Evolutionary conservation across 2,329 filamentous ascomycete genomes (phyloP).

Genomic region (Monosporascus sp.): DNA sequence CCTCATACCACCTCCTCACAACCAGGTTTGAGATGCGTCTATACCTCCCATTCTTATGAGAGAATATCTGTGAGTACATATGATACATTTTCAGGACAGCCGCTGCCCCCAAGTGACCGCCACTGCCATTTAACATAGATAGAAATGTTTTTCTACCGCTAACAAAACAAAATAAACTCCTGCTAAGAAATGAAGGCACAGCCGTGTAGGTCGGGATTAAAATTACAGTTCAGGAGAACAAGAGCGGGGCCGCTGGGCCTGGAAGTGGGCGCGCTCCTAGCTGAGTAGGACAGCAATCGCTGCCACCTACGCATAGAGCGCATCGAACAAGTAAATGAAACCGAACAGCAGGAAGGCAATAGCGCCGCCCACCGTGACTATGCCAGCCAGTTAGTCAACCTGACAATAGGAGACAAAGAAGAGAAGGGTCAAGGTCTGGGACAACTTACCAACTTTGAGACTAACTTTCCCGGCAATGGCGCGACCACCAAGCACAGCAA

Average conservation of each 20-base stretch:
- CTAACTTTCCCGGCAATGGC: constrained; percentile 92
- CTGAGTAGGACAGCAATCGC: neutral
- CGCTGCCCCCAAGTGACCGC: too few relatives aligned
- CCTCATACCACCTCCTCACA: neutral
- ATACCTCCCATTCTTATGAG: too few relatives aligned
- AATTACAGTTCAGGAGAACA: neutral
- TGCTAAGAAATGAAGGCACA: neutral
- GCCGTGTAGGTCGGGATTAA: neutral
- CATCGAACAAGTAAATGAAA: constrained; percentile 84
- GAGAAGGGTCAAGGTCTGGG: neutral
- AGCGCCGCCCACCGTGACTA: constrained; percentile 89
- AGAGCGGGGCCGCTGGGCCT: neutral
- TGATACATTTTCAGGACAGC: too few relatives aligned
- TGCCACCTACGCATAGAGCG: constrained; percentile 48
- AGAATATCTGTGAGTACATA: too few relatives aligned
- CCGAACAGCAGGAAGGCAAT: constrained; percentile 87
- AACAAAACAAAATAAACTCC: too few relatives aligned
- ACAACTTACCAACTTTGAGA: constrained; percentile 82
- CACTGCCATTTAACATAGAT: too few relatives aligned
- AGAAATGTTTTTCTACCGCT: too few relatives aligned
- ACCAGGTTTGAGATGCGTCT: too few relatives aligned
- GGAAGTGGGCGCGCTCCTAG: too few relatives aligned
- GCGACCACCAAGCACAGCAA: constrained; percentile 85
- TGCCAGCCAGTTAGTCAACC: constrained; percentile 6
- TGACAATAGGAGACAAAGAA: neutral